Evolutionary conservation across 2,329 filamentous ascomycete species (phyloP).

Genomic region (Didymellaceae sp.): DNA sequence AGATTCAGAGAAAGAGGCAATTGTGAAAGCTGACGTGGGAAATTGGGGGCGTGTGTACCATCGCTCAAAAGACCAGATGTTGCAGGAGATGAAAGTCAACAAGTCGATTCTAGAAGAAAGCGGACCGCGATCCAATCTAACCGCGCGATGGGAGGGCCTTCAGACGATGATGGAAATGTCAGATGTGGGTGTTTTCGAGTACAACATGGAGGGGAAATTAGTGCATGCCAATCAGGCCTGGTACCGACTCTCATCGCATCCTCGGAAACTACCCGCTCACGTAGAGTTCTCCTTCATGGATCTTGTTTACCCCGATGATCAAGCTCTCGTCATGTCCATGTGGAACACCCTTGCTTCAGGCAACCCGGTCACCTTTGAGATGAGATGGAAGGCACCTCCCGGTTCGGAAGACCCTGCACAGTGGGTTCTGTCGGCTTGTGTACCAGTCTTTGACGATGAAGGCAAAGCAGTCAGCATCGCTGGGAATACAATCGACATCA

Average conservation of each 20-base stretch:
- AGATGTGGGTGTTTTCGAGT: constrained; percentile 45
- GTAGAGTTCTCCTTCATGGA: constrained; percentile 41
- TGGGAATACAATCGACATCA: constrained; percentile 43
- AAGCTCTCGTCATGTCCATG: constrained; percentile 33
- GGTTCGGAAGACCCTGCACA: constrained; percentile 24
- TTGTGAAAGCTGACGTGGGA: not conserved
- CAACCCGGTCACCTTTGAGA: constrained; percentile 41
- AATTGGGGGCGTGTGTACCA: constrained; percentile 5
- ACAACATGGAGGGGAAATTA: constrained; percentile 31
- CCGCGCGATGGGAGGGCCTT: constrained; percentile 35
- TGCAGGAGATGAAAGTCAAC: constrained; percentile 11
- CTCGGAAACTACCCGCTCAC: constrained; percentile 26
- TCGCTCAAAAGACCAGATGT: constrained; percentile 16
- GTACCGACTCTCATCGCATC: constrained; percentile 37
- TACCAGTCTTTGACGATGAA: constrained; percentile 38
- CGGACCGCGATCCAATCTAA: constrained; percentile 23
- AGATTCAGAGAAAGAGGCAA: not conserved
- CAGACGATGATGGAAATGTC: constrained; percentile 46
- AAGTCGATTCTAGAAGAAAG: constrained; percentile 2
- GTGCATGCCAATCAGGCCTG: constrained; percentile 41
- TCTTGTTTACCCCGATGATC: constrained; percentile 36
- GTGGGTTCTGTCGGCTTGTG: constrained; percentile 41
- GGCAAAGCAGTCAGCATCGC: constrained; percentile 37
- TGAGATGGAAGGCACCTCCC: constrained; percentile 40
- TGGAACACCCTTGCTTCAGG: constrained; percentile 41